Evolutionary conservation across 805 yeast species (phyloP).

Genomic region (Saturnispora mendoncae): DNA sequence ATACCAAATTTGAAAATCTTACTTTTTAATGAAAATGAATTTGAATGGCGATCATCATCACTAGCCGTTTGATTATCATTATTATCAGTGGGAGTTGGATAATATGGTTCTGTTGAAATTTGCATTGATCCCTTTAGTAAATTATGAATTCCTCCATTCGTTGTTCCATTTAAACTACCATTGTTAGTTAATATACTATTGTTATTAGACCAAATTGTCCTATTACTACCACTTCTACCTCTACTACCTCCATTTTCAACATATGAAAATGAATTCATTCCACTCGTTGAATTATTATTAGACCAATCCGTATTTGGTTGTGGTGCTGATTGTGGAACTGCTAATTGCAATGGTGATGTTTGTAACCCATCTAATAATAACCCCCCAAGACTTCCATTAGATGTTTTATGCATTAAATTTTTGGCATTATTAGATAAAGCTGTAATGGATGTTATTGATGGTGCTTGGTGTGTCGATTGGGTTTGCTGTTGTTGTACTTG

Average conservation of each 20-base stretch:
- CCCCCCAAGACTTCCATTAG: background rate
- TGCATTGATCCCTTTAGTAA: background rate
- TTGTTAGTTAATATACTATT: background rate
- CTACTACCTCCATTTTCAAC: slow-evolving; percentile 2
- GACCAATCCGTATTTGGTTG: background rate
- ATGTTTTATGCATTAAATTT: slow-evolving; percentile 4
- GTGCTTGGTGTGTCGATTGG: slow-evolving; percentile 8
- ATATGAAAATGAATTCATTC: slow-evolving; percentile 3
- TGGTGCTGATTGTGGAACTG: background rate
- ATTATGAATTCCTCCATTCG: slow-evolving; percentile 25
- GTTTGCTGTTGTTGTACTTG: background rate
- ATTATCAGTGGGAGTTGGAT: no score
- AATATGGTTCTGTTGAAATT: background rate
- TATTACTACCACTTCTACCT: slow-evolving; percentile 5
- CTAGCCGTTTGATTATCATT: background rate
- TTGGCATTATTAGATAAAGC: slow-evolving; percentile 15
- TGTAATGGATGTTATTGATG: slow-evolving; percentile 16
- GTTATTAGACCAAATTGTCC: slow-evolving; percentile 9
- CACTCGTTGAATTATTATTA: background rate
- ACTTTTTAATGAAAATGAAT: slow-evolving; percentile 31
- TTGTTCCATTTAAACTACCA: slow-evolving; percentile 26
- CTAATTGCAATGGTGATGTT: slow-evolving; percentile 14
- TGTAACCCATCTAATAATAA: slow-evolving; percentile 14
- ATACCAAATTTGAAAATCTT: slow-evolving; percentile 31
- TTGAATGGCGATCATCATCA: slow-evolving; percentile 19